Conservation (phyloP, 805 yeast genomes). For the Hanseniaspora vineae region DNA sequence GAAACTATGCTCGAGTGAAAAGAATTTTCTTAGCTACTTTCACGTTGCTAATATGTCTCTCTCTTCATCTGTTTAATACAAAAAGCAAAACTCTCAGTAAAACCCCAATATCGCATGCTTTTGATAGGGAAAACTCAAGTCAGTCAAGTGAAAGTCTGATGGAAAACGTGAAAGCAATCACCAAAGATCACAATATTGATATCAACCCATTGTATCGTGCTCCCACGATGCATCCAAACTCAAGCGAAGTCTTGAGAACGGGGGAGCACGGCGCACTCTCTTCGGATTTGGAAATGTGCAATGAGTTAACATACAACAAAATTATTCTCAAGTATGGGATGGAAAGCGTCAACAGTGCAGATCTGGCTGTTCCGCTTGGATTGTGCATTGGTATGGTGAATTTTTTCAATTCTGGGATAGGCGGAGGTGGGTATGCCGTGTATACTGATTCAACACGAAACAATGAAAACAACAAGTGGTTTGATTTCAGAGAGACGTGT, state of each 20-base stretch:
- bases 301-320: slow-evolving; percentile 14
- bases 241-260: slow-evolving; percentile 9
- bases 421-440: slow-evolving; percentile 80
- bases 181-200: slow-evolving; percentile 25
- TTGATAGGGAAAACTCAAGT: too few relatives aligned
- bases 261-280: slow-evolving; percentile 23
- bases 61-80: too few relatives aligned
- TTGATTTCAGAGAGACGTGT: slow-evolving; percentile 86
- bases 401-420: slow-evolving; percentile 78
- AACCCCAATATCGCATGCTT: too few relatives aligned
- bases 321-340: slow-evolving; percentile 20
- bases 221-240: slow-evolving; percentile 26
- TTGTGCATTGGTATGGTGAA: slow-evolving; percentile 78
- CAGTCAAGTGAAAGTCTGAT: too few relatives aligned
- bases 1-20: too few relatives aligned
- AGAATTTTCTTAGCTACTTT: too few relatives aligned
- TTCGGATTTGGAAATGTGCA: slow-evolving; percentile 26
- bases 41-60: too few relatives aligned
- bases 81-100: too few relatives aligned
- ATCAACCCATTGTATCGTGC: slow-evolving; percentile 24
- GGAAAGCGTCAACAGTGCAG: slow-evolving; percentile 71
- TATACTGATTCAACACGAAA: slow-evolving; percentile 11
- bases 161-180: not conserved
- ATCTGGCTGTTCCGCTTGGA: slow-evolving; percentile 81
- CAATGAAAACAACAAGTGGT: slow-evolving; percentile 28